Percentiles rank a stretch among this genome's conserved stretches.
These are phyloP conservation scores for Mortierella alpina DNA, from an alignment of 192 early-diverging fungal species.

Conservation along the genomic window DNA sequence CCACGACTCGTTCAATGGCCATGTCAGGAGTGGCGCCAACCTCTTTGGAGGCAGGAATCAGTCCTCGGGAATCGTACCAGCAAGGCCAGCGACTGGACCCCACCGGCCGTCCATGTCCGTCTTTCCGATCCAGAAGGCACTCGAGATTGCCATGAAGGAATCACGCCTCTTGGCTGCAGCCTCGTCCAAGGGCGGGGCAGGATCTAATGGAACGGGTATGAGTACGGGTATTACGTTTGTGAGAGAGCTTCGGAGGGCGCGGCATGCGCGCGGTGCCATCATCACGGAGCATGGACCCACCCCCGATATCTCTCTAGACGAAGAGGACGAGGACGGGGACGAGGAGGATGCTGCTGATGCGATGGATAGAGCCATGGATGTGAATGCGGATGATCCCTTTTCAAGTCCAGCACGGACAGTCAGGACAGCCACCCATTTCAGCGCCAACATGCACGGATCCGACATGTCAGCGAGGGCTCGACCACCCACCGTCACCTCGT, in stretches of 20 bases:
- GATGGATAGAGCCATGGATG: neutral
- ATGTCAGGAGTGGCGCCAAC: slow-evolving; percentile 50
- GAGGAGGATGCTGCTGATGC: neutral
- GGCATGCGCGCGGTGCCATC: slow-evolving; percentile 24
- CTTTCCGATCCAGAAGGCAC: slow-evolving; percentile 51
- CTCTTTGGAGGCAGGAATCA: slow-evolving; percentile 38
- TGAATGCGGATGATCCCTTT: neutral
- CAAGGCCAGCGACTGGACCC: slow-evolving; percentile 13
- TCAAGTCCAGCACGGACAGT: neutral
- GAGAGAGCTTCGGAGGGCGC: slow-evolving; percentile 29
- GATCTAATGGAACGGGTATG: slow-evolving; percentile 42
- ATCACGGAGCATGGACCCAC: slow-evolving; percentile 38
- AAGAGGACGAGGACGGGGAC: slow-evolving; percentile 11
- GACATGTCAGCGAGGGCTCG: slow-evolving; percentile 16
- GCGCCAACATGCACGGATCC: neutral
- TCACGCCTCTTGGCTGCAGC: slow-evolving; percentile 33
- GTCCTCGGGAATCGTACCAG: slow-evolving; percentile 16
- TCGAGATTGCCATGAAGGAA: slow-evolving; percentile 50
- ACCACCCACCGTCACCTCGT: slow-evolving; percentile 10
- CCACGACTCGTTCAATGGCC: slow-evolving; percentile 47
- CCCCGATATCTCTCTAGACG: slow-evolving; percentile 30
- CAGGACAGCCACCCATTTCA: neutral
- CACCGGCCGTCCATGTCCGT: slow-evolving; percentile 29
- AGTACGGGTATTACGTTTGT: slow-evolving; percentile 44
- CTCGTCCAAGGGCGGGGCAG: slow-evolving; percentile 36